Conservation (phyloP, 2,329 filamentous ascomycete species). For the Zalaria sp. region DNA sequence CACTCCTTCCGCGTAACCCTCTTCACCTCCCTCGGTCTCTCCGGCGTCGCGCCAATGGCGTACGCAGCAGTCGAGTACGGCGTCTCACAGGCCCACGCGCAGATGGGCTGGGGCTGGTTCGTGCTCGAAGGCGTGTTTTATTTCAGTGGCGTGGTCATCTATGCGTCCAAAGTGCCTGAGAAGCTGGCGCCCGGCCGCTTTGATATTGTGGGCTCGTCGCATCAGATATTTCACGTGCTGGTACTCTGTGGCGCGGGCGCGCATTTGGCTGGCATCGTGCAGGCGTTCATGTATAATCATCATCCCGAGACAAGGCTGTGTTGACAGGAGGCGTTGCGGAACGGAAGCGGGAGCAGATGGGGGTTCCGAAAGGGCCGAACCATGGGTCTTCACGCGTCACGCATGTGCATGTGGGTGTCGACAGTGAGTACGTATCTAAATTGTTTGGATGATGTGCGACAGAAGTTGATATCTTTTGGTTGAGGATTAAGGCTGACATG, state of each 20-base stretch:
- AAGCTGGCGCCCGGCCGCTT: conserved; percentile 28
- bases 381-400: too few species aligned
- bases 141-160: conserved; percentile 23
- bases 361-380: too few species aligned
- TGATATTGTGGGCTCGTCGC: conserved; percentile 33
- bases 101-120: conserved; percentile 29
- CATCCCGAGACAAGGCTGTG: not conserved
- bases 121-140: conserved; percentile 24
- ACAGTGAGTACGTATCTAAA: too few species aligned
- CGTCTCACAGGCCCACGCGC: conserved; percentile 18
- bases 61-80: conserved; percentile 20
- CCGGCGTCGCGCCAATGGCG: conserved; percentile 25
- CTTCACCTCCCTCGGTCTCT: conserved; percentile 27
- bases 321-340: not conserved
- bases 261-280: conserved; percentile 22
- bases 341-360: too few species aligned
- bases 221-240: conserved; percentile 36
- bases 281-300: conserved; percentile 20
- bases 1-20: conserved; percentile 25
- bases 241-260: conserved; percentile 29
- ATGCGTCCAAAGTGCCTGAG: conserved; percentile 29
- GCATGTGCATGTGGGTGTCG: too few species aligned
- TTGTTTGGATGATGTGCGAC: too few species aligned
- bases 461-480: too few species aligned
- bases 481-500: too few species aligned